Evolutionary conservation across 352 stramenopile species (phyloP).

Genomic region (Pythium brassicae): DNA sequence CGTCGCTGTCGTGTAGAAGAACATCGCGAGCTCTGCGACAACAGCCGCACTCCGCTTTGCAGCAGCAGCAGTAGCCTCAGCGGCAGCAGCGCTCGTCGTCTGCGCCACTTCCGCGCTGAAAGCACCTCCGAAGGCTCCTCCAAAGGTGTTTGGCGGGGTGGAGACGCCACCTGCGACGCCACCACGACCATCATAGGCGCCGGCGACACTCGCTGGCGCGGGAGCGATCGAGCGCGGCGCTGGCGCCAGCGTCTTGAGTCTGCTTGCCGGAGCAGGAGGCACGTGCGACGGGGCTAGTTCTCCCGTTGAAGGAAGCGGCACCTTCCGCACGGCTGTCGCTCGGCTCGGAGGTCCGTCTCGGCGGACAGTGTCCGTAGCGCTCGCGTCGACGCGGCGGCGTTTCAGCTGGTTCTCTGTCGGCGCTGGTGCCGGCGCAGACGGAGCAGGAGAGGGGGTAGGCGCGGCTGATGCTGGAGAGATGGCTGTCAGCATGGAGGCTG

Average conservation of each 20-base stretch:
- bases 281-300: no score
- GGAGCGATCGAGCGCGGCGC: background rate
- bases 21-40: slow-evolving; percentile 18
- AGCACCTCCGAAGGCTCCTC: background rate
- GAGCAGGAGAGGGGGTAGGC: no score
- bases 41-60: background rate
- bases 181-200: background rate
- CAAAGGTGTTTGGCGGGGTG: background rate
- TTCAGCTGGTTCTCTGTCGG: background rate
- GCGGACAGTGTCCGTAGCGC: background rate
- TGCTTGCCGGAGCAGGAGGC: background rate
- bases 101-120: background rate
- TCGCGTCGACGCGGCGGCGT: background rate
- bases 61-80: background rate
- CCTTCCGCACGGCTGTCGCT: background rate
- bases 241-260: background rate
- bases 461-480: no score
- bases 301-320: background rate
- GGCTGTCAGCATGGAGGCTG: background rate
- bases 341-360: no score
- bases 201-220: background rate
- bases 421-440: background rate
- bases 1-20: slow-evolving; percentile 17
- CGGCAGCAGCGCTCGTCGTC: no score
- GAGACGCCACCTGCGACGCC: background rate